These are phyloP conservation scores for Cercophora samala DNA, from an alignment of 495 filamentous ascomycete species.

Conservation along the genomic window DNA sequence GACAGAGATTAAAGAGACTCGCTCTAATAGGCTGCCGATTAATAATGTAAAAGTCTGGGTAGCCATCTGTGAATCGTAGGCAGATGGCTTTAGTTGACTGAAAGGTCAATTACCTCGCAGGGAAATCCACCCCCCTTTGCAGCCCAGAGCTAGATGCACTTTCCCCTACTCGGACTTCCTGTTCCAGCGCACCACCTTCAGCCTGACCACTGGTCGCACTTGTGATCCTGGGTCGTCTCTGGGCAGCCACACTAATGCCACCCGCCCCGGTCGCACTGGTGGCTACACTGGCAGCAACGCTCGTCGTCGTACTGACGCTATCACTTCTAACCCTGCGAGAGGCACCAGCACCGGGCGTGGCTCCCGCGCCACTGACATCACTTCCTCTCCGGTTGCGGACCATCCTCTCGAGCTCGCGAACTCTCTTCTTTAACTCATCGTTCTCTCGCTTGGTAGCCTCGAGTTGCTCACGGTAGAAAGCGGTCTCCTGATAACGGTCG, in stretches of 20 bases:
- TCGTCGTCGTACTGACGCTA: slow-evolving; percentile 41
- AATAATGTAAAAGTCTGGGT: neutral
- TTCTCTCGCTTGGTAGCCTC: slow-evolving; percentile 78
- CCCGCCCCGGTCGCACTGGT: slow-evolving; percentile 28
- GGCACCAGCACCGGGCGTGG: slow-evolving; percentile 20
- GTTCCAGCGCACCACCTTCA: slow-evolving; percentile 46
- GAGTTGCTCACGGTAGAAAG: slow-evolving; percentile 64
- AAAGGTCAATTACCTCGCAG: neutral
- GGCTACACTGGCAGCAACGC: slow-evolving; percentile 43
- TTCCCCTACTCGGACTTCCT: slow-evolving; percentile 53
- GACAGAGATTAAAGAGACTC: neutral
- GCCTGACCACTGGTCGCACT: slow-evolving; percentile 39
- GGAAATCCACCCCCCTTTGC: slow-evolving; percentile 1
- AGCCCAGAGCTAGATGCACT: slow-evolving; percentile 52
- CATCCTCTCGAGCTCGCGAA: slow-evolving; percentile 67
- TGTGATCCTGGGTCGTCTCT: slow-evolving; percentile 31
- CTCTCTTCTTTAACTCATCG: slow-evolving; percentile 65
- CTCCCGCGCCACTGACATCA: slow-evolving; percentile 32
- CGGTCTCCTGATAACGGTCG: slow-evolving; percentile 68
- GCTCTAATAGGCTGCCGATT: neutral
- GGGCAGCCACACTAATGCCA: slow-evolving; percentile 33
- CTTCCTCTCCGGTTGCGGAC: slow-evolving; percentile 46
- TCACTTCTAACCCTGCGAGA: slow-evolving; percentile 30
- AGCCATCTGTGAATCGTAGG: neutral
- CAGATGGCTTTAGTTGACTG: no score